Evolutionary conservation across 2,329 filamentous ascomycete species (phyloP).

Genomic region (Cordyceps fumosorosea): DNA sequence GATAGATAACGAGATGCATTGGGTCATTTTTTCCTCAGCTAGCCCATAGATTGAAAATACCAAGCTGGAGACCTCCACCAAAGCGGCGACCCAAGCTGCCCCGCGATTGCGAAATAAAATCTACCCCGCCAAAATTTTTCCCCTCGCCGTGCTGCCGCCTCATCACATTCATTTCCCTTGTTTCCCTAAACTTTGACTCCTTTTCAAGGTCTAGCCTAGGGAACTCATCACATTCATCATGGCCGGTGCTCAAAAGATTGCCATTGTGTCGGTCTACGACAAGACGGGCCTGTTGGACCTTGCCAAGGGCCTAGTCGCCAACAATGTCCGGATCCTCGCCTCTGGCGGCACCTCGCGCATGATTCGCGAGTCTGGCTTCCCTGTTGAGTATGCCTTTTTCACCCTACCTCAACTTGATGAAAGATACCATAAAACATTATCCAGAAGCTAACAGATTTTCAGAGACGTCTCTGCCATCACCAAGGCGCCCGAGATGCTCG

Average conservation of each 20-base stretch:
- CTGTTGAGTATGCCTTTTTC: slow-evolving; percentile 67
- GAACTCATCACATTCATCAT: slow-evolving; percentile 18
- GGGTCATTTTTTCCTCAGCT: background rate
- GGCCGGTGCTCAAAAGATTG: slow-evolving; percentile 51
- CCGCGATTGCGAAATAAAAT: slow-evolving; percentile 12
- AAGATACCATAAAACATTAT: background rate
- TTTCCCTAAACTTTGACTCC: background rate
- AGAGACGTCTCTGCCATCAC: slow-evolving; percentile 98
- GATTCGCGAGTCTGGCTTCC: slow-evolving; percentile 93
- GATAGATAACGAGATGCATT: background rate
- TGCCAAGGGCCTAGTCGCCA: slow-evolving; percentile 80
- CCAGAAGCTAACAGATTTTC: slow-evolving; percentile 14
- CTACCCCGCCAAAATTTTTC: slow-evolving; percentile 11
- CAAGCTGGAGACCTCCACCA: background rate
- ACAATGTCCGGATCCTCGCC: slow-evolving; percentile 86
- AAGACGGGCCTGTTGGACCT: slow-evolving; percentile 94
- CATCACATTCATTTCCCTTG: background rate
- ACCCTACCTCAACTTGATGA: background rate
- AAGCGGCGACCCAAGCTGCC: slow-evolving; percentile 4
- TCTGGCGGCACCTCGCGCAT: slow-evolving; percentile 93
- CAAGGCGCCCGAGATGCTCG: slow-evolving; percentile 93
- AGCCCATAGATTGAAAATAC: background rate
- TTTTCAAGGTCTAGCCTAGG: background rate
- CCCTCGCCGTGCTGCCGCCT: background rate
- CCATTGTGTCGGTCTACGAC: slow-evolving; percentile 97